Evolutionary conservation across 306 rosid species (phyloP).

Genomic region (Corylus americana): DNA sequence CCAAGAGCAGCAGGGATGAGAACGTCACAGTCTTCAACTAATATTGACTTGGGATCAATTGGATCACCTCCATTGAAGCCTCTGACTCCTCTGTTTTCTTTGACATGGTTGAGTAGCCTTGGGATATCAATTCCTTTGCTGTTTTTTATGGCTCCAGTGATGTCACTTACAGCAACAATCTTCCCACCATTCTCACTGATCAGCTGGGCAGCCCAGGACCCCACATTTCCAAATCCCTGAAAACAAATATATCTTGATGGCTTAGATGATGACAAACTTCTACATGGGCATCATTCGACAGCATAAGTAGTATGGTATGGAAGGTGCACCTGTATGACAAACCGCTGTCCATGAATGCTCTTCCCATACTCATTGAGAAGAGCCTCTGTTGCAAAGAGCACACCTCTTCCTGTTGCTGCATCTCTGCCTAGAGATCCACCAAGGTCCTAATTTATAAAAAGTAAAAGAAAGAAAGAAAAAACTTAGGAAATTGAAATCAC

Average conservation of each 20-base stretch:
- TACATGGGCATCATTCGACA: background rate
- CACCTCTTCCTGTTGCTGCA: conserved; percentile 94
- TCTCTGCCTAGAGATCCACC: conserved; percentile 96
- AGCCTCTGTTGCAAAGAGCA: conserved; percentile 86
- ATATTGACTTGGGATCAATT: conserved; percentile 56
- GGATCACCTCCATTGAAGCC: conserved; percentile 75
- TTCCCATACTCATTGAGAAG: conserved; percentile 82
- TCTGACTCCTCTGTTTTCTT: conserved; percentile 57
- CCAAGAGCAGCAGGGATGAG: conserved; percentile 97
- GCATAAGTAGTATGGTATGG: background rate
- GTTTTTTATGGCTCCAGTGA: conserved; percentile 79
- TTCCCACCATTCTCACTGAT: conserved; percentile 80
- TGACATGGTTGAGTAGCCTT: conserved; percentile 60
- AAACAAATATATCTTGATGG: background rate
- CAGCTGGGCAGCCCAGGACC: conserved; percentile 90
- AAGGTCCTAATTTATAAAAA: conserved; percentile 57
- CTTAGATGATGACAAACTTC: conserved; percentile 5
- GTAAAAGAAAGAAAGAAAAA: background rate
- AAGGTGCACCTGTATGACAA: conserved; percentile 73
- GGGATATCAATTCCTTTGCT: conserved; percentile 73
- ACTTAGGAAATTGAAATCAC: background rate
- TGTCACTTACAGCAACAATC: conserved; percentile 86
- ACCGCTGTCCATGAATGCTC: conserved; percentile 72
- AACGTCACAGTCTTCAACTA: conserved; percentile 81
- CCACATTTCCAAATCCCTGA: conserved; percentile 96